Evolutionary conservation across 192 early-diverging fungal genomes (phyloP).

Genomic region (Coemansia sp.): DNA sequence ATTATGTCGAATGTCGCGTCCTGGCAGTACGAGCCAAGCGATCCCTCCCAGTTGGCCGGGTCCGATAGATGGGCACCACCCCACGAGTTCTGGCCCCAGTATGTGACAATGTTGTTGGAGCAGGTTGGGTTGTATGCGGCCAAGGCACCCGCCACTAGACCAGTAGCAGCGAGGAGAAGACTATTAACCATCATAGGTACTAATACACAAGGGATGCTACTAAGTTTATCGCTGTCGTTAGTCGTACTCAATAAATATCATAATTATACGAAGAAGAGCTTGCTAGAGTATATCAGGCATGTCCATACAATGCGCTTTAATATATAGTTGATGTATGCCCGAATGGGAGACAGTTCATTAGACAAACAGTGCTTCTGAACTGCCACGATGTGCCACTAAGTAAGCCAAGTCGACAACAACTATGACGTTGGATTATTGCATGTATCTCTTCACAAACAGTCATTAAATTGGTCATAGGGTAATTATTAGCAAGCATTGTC

Average conservation of each 20-base stretch:
- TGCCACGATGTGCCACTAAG: neutral
- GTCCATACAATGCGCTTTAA: too few species aligned
- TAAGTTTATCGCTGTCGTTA: neutral
- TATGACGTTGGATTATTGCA: neutral
- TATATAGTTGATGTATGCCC: neutral
- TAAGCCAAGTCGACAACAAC: neutral
- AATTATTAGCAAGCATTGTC: neutral
- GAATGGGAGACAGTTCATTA: neutral
- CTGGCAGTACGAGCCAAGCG: slow-evolving; percentile 60
- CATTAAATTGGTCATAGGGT: neutral
- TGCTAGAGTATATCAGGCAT: too few species aligned
- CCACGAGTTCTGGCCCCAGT: slow-evolving; percentile 64
- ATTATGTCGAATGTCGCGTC: slow-evolving; percentile 56
- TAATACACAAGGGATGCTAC: too few species aligned
- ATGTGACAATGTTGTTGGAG: slow-evolving; percentile 57
- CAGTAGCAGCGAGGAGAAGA: slow-evolving; percentile 5
- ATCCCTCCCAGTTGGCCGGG: slow-evolving; percentile 45
- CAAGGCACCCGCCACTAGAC: slow-evolving; percentile 1
- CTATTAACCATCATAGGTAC: neutral
- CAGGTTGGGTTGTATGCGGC: slow-evolving; percentile 29
- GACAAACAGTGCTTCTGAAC: too few species aligned
- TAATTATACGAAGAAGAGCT: neutral
- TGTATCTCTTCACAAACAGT: neutral
- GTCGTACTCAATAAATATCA: neutral
- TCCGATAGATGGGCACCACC: slow-evolving; percentile 53